phyloP scores from a whole-genome alignment of 2,329 filamentous ascomycete species.

The Juglanconis juglandina region DNA sequence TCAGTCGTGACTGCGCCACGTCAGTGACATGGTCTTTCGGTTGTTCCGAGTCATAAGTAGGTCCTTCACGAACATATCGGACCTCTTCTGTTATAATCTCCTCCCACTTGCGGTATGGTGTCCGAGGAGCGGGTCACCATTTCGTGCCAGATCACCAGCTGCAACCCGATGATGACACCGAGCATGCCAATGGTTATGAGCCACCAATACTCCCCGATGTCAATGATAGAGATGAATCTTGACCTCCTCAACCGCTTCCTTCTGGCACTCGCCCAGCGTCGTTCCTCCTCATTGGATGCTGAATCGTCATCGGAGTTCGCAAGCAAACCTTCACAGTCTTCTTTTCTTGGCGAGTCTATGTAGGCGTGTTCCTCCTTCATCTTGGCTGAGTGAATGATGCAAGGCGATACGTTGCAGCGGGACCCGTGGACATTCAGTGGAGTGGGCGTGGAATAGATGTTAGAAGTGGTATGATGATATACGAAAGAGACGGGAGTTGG shows the following conservation, averaged over 20 bases:
- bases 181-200: conserved; percentile 30
- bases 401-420: too few relatives aligned
- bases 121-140: neutral
- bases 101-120: conserved; percentile 32
- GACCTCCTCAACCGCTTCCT: conserved; percentile 12
- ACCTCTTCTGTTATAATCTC: conserved; percentile 33
- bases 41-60: too few relatives aligned
- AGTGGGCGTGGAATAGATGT: too few relatives aligned
- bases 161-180: conserved; percentile 27
- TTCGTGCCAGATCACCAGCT: conserved; percentile 21
- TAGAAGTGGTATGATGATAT: neutral
- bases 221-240: conserved; percentile 7
- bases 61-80: conserved; percentile 30
- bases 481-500: neutral
- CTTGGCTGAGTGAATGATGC: neutral
- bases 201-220: conserved; percentile 27
- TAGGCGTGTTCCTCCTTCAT: neutral
- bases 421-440: too few relatives aligned
- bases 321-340: neutral
- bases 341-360: neutral
- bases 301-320: neutral
- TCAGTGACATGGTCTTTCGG: neutral
- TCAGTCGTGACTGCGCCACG: conserved; percentile 29
- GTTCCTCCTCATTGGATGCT: neutral
- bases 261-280: conserved; percentile 3